phyloP scores from a whole-genome alignment of 2,329 filamentous ascomycete species.

The Fusarium neocosmosporiellum region DNA sequence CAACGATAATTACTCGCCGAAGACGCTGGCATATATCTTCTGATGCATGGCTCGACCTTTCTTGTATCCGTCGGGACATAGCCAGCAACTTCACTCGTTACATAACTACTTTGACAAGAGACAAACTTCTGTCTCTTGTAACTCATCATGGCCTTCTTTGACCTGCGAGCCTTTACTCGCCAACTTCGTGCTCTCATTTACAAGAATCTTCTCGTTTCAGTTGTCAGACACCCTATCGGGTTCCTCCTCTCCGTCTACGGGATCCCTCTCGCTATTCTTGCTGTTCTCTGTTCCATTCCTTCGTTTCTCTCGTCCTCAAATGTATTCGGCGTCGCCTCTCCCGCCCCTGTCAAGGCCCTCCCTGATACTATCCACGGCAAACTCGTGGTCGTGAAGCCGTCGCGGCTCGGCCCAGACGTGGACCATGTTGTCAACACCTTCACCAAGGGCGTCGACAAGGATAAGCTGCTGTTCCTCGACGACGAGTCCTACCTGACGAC shows the following conservation, averaged over 20 bases:
- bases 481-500: conserved; percentile 27
- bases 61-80: neutral
- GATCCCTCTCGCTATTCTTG: conserved; percentile 45
- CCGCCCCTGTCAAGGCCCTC: conserved; percentile 35
- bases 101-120: neutral
- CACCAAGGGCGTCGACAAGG: conserved; percentile 29
- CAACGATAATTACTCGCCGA: neutral
- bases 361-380: conserved; percentile 34
- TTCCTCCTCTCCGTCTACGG: conserved; percentile 38
- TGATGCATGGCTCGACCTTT: neutral
- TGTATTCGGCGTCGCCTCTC: conserved; percentile 26
- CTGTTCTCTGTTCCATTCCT: conserved; percentile 43
- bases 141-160: neutral
- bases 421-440: conserved; percentile 40
- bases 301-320: conserved; percentile 32
- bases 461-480: conserved; percentile 27
- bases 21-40: neutral
- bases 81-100: neutral
- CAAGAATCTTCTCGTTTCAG: conserved; percentile 27
- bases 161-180: conserved; percentile 11
- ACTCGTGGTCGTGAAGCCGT: conserved; percentile 41
- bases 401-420: conserved; percentile 39
- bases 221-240: conserved; percentile 21
- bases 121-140: neutral
- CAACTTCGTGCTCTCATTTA: conserved; percentile 19